Evolutionary conservation across 768 basidiomycete genomes (phyloP), one percentile per base, ranked within the genome.

Genomic region (Royoungia palumana): DNA sequence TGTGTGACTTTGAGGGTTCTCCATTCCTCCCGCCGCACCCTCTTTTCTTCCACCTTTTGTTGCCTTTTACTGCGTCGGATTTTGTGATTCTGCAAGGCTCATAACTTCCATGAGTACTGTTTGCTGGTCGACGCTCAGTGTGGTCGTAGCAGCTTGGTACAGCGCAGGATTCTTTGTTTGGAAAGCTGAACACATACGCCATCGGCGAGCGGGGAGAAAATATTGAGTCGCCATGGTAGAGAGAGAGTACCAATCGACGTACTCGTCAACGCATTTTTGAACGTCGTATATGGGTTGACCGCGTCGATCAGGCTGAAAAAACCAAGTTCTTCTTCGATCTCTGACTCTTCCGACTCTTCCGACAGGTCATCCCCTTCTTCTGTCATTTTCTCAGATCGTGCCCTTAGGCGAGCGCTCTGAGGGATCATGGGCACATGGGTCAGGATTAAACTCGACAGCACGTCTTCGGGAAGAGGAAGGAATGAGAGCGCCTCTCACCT

Each of bases 51-150:
- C 9, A 36, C 16, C 6, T 16, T 21, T 17, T 28, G 2, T 28
- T 10, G 16, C 6, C 24, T 5, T 37, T 47, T 20, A 58, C 53
- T 61, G 46, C 2, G 51, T 30, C 22, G 44, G 47, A n/a, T 32
- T 47, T 22, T 57, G 60, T 12, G 56, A 22, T 55, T 86, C 85
- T 24, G 87, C 87, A 61, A 78, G 72, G 44, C 77, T 74, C 87
- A 91, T 89, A 50, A 90, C 80, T 61, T 93, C 89, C 87, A 91
- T 91, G 48, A 92, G 75, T 46, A 83, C 60, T 2, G 87, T 85
- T 65, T 89, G 89, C 58, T 87, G 84, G 20, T 92, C 89, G 36
- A 87, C 75, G 47, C 73, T 75, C 54, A 93, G 75, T 21, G 72
- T 72, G 6, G 88, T 88, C 36, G 88, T 91, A 14, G 83, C 81